phyloP scores from a whole-genome alignment of 2,329 filamentous ascomycete species.

The Meredithiella fracta region DNA sequence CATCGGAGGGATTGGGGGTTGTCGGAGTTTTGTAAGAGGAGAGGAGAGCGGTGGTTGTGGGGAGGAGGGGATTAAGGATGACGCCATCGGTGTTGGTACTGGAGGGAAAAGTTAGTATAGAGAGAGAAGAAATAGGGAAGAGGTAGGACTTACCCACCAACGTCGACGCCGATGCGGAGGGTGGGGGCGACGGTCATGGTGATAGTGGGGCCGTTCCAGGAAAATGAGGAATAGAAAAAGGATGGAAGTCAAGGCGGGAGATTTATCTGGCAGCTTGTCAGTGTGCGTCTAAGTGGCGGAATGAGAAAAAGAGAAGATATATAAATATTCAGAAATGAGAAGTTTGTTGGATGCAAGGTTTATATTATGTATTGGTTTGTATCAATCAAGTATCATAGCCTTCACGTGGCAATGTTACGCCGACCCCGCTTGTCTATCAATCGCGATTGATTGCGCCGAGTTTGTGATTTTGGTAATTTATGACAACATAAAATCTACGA shows the following conservation, averaged over 20 bases:
- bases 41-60: slow-evolving; percentile 17
- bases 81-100: slow-evolving; percentile 39
- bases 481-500: no score
- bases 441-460: no score
- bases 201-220: not conserved
- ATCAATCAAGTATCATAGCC: no score
- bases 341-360: no score
- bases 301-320: no score
- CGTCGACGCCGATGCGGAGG: slow-evolving; percentile 25
- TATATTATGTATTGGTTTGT: no score
- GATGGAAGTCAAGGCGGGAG: not conserved
- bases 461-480: no score
- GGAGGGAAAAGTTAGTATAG: not conserved
- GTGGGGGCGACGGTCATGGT: slow-evolving; percentile 14
- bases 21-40: slow-evolving; percentile 30
- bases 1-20: slow-evolving; percentile 31
- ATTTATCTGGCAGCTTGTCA: no score
- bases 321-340: no score
- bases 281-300: no score
- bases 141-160: slow-evolving; percentile 20
- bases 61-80: slow-evolving; percentile 29
- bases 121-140: not conserved
- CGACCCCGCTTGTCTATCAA: no score
- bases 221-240: slow-evolving; percentile 8
- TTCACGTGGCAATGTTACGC: no score